Evolutionary conservation across 768 basidiomycete genomes (phyloP), one percentile per base, ranked within the genome.

Genomic region (Hygrophoropsis aurantiaca): DNA sequence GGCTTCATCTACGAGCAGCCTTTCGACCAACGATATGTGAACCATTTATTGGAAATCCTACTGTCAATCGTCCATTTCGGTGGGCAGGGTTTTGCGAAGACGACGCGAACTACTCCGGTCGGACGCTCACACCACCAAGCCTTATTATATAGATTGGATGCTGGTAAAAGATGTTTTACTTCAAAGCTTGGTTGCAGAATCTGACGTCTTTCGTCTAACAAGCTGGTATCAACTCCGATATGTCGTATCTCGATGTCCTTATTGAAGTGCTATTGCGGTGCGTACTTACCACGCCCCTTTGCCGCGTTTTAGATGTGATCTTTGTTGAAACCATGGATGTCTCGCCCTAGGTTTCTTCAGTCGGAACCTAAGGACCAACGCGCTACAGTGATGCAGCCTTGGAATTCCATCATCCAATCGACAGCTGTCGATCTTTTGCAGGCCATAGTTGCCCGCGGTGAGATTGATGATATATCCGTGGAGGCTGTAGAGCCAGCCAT

Each of bases 21-120:
- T 1, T 86, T 93, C 52, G 91, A 97, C 60, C 84, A 92, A 52
- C 77, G 79, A 9, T 80, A 85, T 47, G 70, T 81, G 15, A 76
- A 79, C 40, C 82, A 97, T 64, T 67, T 92, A 8, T 66, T 97
- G 37, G 90, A 94, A 49, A 81, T 80, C 15, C 67, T 97, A 2
- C 71, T 90, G 10, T 83, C 84, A 0, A 74, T 97, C 10, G 79
- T 89, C 44, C 80, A 84, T 27, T 94, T 94, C 59, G 94, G 94
- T 1, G 94, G 94, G 2, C 89, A 91, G 64, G 91, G 90, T 0
- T 87, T 97, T 59, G 75, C 82, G 38, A 88, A 88, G 56, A 78
- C 85, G 2, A 84, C 89, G 0, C 78, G 85, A 44, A 74, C 74
- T 11, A 81, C 83, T 1, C 68, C 71, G 10, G 70, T 93, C 44